Evolutionary conservation across 495 filamentous ascomycete genomes (phyloP).

Genomic region (Lentithecium fluviatile): DNA sequence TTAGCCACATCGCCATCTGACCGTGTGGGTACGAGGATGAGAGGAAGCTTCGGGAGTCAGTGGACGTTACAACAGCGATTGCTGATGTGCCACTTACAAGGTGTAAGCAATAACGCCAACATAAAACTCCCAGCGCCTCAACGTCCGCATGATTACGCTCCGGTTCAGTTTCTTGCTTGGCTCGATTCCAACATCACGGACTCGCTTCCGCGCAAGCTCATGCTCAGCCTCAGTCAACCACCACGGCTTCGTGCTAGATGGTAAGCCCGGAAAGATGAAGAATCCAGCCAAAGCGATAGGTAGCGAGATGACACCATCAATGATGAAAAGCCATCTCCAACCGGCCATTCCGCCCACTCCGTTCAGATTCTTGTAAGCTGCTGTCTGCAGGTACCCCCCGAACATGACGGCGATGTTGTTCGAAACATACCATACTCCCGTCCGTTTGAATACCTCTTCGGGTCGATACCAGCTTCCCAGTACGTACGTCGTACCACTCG

Average conservation of each 20-base stretch:
- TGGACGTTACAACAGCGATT: neutral
- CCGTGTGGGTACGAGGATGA: slow-evolving; percentile 24
- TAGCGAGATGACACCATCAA: slow-evolving; percentile 64
- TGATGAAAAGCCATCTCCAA: slow-evolving; percentile 74
- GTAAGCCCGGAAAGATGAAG: slow-evolving; percentile 72
- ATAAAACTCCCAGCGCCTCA: slow-evolving; percentile 25
- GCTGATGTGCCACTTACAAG: slow-evolving; percentile 1
- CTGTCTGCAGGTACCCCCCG: slow-evolving; percentile 53
- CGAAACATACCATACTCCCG: slow-evolving; percentile 49
- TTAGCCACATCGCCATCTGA: slow-evolving; percentile 26
- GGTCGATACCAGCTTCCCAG: slow-evolving; percentile 60
- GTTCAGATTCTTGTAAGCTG: slow-evolving; percentile 49
- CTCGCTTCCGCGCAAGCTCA: slow-evolving; percentile 8
- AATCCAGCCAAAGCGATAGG: slow-evolving; percentile 52
- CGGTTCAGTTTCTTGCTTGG: slow-evolving; percentile 13
- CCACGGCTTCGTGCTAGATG: slow-evolving; percentile 58
- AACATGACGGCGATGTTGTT: slow-evolving; percentile 43
- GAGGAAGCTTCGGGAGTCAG: slow-evolving; percentile 7
- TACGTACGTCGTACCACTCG: slow-evolving; percentile 51
- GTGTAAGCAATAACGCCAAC: slow-evolving; percentile 19
- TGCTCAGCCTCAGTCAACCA: slow-evolving; percentile 20
- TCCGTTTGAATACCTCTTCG: slow-evolving; percentile 55
- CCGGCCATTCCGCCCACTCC: slow-evolving; percentile 40
- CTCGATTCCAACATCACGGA: slow-evolving; percentile 19
- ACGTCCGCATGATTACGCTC: slow-evolving; percentile 14